These are phyloP conservation scores for Cercospora beticola DNA, from an alignment of 2,329 filamentous ascomycete species.

Conservation along the genomic window DNA sequence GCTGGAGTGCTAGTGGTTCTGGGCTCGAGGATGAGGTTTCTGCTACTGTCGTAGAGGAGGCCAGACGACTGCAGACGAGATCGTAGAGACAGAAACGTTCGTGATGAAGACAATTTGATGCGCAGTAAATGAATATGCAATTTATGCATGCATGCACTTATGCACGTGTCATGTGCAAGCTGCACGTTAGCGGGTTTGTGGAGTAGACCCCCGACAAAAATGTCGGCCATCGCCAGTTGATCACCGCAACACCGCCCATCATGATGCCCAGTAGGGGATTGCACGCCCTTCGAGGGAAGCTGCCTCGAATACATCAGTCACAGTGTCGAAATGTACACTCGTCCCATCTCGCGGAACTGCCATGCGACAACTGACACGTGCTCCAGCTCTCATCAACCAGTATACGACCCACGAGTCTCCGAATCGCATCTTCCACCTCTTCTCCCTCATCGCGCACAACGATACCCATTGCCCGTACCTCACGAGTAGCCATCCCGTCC, in stretches of 20 bases:
- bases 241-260: conserved; percentile 12
- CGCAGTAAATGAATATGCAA: not conserved
- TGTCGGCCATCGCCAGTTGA: not conserved
- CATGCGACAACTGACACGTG: not conserved
- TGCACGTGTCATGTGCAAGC: not conserved
- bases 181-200: not conserved
- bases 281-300: conserved; percentile 36
- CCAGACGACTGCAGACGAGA: not conserved
- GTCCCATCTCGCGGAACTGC: not conserved
- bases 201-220: not conserved
- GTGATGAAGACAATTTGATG: not conserved
- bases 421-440: conserved; percentile 12
- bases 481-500: conserved; percentile 19
- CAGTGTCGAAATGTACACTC: conserved; percentile 34
- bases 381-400: conserved; percentile 31
- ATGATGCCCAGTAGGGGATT: conserved; percentile 53
- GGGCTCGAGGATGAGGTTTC: not conserved
- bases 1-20: not conserved
- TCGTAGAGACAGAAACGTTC: not conserved
- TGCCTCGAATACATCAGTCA: conserved; percentile 27
- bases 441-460: conserved; percentile 12
- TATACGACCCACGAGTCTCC: conserved; percentile 19
- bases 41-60: not conserved
- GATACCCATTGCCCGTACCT: conserved; percentile 19
- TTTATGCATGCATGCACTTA: not conserved